phyloP scores from a whole-genome alignment of 305 asterid genomes.

The Fraxinus baroniana region DNA sequence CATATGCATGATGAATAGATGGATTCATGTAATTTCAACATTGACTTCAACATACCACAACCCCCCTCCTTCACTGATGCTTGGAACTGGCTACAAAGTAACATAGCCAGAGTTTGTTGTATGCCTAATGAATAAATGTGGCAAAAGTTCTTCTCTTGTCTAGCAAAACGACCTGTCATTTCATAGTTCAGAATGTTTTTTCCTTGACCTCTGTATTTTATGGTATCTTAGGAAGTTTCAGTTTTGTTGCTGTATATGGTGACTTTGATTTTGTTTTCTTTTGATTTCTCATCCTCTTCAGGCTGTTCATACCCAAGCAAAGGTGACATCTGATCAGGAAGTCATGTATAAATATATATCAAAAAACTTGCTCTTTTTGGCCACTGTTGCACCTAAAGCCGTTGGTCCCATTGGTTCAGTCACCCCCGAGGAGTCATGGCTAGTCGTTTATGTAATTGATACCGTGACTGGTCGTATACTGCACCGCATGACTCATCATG shows the following conservation, averaged over 20 bases:
- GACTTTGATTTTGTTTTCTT: constrained; percentile 16
- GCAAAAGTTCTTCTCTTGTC: background rate
- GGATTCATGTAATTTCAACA: background rate
- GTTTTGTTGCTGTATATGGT: constrained; percentile 17
- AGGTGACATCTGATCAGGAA: constrained; percentile 84
- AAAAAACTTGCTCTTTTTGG: constrained; percentile 78
- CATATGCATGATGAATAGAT: background rate
- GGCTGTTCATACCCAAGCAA: constrained; percentile 97
- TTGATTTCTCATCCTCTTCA: constrained; percentile 35
- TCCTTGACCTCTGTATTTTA: background rate
- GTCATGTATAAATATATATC: constrained; percentile 91
- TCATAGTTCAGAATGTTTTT: background rate
- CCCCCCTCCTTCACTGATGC: background rate
- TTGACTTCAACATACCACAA: background rate
- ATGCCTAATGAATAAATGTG: background rate
- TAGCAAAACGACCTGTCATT: background rate
- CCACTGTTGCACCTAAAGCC: constrained; percentile 88
- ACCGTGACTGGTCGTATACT: constrained; percentile 90
- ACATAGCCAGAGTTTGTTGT: background rate
- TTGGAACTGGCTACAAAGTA: background rate
- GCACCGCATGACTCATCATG: constrained; percentile 87
- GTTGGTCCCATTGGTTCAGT: constrained; percentile 81
- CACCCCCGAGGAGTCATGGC: constrained; percentile 80
- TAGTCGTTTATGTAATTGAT: constrained; percentile 79
- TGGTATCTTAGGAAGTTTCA: constrained; percentile 4